Evolutionary conservation across 2,329 filamentous ascomycete species (phyloP).

Genomic region (Scopulariopsis brevicaulis): DNA sequence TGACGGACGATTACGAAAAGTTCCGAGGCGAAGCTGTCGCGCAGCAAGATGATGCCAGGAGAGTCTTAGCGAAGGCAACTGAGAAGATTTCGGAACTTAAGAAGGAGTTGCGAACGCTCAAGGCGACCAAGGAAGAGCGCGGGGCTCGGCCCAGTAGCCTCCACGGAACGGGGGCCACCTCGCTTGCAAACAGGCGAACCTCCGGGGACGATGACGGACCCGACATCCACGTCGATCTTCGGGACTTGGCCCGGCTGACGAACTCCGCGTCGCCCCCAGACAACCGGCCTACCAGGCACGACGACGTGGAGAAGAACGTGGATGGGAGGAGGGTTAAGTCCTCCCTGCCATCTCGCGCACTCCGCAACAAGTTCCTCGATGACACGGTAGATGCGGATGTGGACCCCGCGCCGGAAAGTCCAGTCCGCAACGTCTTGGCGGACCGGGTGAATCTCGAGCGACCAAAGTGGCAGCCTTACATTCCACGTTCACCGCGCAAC

Average conservation of each 20-base stretch:
- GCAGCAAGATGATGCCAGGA: slow-evolving; percentile 41
- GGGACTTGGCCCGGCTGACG: slow-evolving; percentile 3
- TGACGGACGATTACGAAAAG: slow-evolving; percentile 40
- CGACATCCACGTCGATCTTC: slow-evolving; percentile 3
- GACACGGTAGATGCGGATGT: slow-evolving; percentile 12
- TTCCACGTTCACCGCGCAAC: slow-evolving; percentile 27
- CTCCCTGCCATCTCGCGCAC: slow-evolving; percentile 11
- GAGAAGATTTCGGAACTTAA: slow-evolving; percentile 44
- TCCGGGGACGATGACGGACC: slow-evolving; percentile 4
- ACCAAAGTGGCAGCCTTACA: slow-evolving; percentile 28
- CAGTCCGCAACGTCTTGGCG: neutral
- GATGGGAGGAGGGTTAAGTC: slow-evolving; percentile 5
- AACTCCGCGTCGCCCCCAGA: neutral
- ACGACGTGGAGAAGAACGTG: neutral
- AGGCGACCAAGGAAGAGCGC: neutral
- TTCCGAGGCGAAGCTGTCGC: slow-evolving; percentile 41
- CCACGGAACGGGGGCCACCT: slow-evolving; percentile 1
- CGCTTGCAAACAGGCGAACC: slow-evolving; percentile 2
- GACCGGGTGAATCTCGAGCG: slow-evolving; percentile 13
- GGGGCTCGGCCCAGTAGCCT: slow-evolving; percentile 1
- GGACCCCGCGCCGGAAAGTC: neutral
- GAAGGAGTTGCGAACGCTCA: slow-evolving; percentile 34
- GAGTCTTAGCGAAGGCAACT: slow-evolving; percentile 44
- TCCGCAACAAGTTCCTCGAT: slow-evolving; percentile 23
- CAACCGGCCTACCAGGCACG: neutral